Base-by-base conservation (phyloP, 164 flowering plant species). In the Aristolochia californica region DNA sequence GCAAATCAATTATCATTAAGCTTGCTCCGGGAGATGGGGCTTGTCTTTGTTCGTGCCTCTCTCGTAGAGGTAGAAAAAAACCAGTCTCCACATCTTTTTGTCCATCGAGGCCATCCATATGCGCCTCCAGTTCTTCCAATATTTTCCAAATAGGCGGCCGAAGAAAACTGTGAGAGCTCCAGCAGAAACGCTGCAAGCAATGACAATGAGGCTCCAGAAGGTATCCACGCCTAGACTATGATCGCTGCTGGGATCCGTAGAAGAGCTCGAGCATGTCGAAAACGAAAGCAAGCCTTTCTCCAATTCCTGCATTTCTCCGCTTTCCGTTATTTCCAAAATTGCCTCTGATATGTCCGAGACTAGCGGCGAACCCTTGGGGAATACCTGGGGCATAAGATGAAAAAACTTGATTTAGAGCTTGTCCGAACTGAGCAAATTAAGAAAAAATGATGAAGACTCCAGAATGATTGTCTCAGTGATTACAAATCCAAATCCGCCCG, bases 351-450 rank as follows among this genome's bases (percentile, higher is more conserved):
- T 7, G 26, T 70, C 68, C 5, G 28, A 38, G 0, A 66, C 68
- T 25, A 68, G 20, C 5, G 70, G 70, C 52, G 70, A 70, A 5
- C 68, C 74, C 58, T 68, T 62, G 26, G 60, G 70, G 43, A 70
- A 74, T 0, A 62, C 69, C 77, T 70, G 62, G 20, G 30, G 20
- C 22, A 21, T 40, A 24, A 14, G n/a, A n/a, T n/a, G n/a, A n/a
- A n/a, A n/a, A n/a, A n/a, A n/a, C n/a, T n/a, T n/a, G n/a, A n/a
- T 34, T 11, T 21, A 15, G 22, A 34, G 34, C 3, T 34, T 53
- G 20, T 13, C 16, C 30, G 34, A 15, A 53, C 8, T 10, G 3
- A 24, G 34, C 3, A 17, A 8, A 24, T 4, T 13, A 8, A 15
- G 24, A 14, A 14, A 53, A 18, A 8, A 26, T 24, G 34, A 13